phyloP scores from a whole-genome alignment of 495 filamentous ascomycete genomes.

The Xylaria longipes region DNA sequence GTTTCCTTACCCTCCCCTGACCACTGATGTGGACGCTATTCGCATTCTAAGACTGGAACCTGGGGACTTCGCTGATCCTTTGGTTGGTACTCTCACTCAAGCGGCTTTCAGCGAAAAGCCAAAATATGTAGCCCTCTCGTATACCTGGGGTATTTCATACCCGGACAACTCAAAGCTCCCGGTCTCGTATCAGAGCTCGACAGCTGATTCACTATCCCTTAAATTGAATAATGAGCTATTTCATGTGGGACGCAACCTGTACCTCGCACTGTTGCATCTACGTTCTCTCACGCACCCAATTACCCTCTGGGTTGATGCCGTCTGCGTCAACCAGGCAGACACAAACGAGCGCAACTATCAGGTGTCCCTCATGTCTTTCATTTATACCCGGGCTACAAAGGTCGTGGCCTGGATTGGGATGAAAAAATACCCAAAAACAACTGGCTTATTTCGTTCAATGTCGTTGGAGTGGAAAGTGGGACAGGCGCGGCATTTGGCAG shows the following conservation, averaged over 20 bases:
- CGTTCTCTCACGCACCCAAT: neutral
- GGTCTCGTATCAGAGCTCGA: neutral
- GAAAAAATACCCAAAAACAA: neutral
- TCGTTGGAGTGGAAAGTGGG: neutral
- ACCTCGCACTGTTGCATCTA: neutral
- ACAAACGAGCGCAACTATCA: neutral
- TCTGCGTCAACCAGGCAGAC: neutral
- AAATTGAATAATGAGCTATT: neutral
- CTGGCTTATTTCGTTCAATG: neutral
- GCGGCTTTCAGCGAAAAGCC: neutral
- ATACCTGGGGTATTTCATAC: neutral
- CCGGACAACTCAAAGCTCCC: neutral
- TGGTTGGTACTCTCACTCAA: neutral
- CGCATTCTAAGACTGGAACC: neutral
- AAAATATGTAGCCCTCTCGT: neutral
- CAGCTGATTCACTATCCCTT: neutral
- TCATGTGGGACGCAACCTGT: neutral
- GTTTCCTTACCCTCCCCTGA: neutral
- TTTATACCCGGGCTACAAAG: neutral
- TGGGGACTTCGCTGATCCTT: neutral
- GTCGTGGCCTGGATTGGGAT: neutral
- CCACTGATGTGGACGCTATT: neutral
- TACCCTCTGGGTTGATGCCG: neutral
- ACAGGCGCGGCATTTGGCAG: neutral
- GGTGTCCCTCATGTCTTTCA: neutral